Conservation (phyloP, 768 basidiomycete species). For the Cantharellus anzutake region DNA sequence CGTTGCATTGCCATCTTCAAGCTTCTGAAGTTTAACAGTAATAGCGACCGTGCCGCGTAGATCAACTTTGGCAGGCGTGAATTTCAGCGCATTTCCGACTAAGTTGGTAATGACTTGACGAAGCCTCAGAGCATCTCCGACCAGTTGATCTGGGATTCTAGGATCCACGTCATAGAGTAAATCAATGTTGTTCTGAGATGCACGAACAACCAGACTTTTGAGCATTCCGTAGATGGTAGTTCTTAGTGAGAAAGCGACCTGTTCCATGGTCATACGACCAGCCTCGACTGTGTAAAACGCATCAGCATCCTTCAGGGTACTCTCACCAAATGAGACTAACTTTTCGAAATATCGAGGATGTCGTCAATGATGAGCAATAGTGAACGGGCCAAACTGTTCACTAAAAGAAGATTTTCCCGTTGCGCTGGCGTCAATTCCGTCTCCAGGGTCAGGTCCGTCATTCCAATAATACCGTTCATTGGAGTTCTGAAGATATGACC, state of each 20-base stretch:
- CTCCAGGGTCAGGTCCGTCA: conserved; percentile 95
- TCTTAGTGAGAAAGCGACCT: conserved; percentile 94
- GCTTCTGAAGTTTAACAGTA: conserved; percentile 43
- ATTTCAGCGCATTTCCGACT: conserved; percentile 94
- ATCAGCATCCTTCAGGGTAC: conserved; percentile 3
- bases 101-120: conserved; percentile 92
- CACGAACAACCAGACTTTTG: conserved; percentile 94
- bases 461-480: conserved; percentile 99
- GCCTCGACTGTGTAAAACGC: conserved; percentile 58
- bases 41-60: conserved; percentile 81
- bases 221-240: conserved; percentile 93
- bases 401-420: conserved; percentile 85
- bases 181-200: conserved; percentile 90
- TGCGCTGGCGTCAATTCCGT: conserved; percentile 89
- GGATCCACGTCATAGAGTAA: conserved; percentile 92
- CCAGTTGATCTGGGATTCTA: conserved; percentile 88
- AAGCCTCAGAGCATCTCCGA: conserved; percentile 87
- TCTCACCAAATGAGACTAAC: conserved; percentile 29
- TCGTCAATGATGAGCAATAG: conserved; percentile 95
- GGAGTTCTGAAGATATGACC: conserved; percentile 48
- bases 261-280: conserved; percentile 99
- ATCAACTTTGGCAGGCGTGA: conserved; percentile 64
- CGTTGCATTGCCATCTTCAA: conserved; percentile 70
- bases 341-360: conserved; percentile 99
- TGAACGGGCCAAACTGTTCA: conserved; percentile 85